Conservation (phyloP, 768 basidiomycete genomes). For the Naganishia kalamii region DNA sequence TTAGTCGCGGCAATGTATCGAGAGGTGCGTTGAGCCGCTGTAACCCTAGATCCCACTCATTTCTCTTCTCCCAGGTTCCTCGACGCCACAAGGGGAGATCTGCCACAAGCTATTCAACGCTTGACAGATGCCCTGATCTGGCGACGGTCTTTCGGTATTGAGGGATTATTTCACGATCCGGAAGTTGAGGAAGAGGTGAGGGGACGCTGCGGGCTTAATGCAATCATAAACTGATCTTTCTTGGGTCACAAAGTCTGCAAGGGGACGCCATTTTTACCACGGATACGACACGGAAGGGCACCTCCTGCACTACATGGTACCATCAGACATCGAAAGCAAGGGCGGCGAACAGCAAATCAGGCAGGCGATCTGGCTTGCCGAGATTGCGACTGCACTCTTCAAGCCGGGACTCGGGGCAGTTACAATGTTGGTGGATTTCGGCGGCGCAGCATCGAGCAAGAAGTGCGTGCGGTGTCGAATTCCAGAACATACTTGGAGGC, state of each 20-base stretch:
- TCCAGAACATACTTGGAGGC: too few relatives aligned
- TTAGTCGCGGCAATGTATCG: slow-evolving; percentile 11
- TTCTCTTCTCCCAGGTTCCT: not conserved
- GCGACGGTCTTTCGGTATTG: slow-evolving; percentile 12
- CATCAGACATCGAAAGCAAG: not conserved
- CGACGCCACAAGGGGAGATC: not conserved
- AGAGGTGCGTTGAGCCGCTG: not conserved
- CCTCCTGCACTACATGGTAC: slow-evolving; percentile 9
- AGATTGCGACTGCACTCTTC: slow-evolving; percentile 6
- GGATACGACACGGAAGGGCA: not conserved
- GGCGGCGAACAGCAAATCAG: slow-evolving; percentile 18
- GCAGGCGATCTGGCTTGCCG: slow-evolving; percentile 22
- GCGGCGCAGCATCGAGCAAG: not conserved
- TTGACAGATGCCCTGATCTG: slow-evolving; percentile 18
- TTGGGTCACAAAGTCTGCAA: slow-evolving; percentile 2
- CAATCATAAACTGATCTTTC: too few relatives aligned
- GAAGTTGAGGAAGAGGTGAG: slow-evolving; percentile 13
- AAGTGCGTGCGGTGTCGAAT: not conserved
- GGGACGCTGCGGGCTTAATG: not conserved
- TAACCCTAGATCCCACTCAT: not conserved
- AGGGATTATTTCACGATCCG: slow-evolving; percentile 1
- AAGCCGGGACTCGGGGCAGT: slow-evolving; percentile 2
- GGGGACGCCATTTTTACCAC: slow-evolving; percentile 16
- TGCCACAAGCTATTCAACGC: slow-evolving; percentile 6
- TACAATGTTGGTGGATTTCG: slow-evolving; percentile 7